Conservation (phyloP, 805 yeast genomes). For the Dipodascus geniculatus region DNA sequence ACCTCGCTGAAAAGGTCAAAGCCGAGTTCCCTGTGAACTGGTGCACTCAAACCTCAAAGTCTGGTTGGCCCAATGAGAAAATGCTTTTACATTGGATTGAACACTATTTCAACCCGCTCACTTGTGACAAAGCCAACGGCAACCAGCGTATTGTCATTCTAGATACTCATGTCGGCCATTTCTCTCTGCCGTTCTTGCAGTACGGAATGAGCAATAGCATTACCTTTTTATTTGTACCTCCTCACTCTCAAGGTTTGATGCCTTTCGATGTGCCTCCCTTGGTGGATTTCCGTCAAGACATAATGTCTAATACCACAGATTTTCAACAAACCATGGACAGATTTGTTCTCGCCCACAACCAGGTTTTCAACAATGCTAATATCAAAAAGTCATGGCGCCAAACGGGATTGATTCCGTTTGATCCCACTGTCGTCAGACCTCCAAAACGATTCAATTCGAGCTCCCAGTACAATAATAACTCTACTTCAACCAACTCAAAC, state of each 20-base stretch:
- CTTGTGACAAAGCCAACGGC: not conserved
- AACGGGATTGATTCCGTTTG: not conserved
- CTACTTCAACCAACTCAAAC: not conserved
- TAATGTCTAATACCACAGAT: not conserved
- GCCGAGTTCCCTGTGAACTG: not conserved
- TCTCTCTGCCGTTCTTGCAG: not conserved
- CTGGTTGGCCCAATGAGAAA: constrained; percentile 1
- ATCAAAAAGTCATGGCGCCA: not conserved
- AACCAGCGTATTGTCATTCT: not conserved
- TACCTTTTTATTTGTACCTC: not conserved
- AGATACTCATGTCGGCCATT: constrained; percentile 1
- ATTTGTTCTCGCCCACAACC: not conserved
- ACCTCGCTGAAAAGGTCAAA: not conserved
- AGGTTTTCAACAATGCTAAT: not conserved
- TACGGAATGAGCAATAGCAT: not conserved
- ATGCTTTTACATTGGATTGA: constrained; percentile 1
- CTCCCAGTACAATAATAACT: not conserved
- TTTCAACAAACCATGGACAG: not conserved
- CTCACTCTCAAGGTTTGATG: not conserved
- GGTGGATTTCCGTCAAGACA: not conserved
- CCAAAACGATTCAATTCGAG: not conserved
- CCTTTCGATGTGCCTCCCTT: constrained; percentile 1
- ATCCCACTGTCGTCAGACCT: not conserved
- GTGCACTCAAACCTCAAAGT: not conserved
- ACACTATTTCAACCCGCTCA: not conserved